phyloP scores from a whole-genome alignment of 345 rosid genomes.

The Triadica sebifera region DNA sequence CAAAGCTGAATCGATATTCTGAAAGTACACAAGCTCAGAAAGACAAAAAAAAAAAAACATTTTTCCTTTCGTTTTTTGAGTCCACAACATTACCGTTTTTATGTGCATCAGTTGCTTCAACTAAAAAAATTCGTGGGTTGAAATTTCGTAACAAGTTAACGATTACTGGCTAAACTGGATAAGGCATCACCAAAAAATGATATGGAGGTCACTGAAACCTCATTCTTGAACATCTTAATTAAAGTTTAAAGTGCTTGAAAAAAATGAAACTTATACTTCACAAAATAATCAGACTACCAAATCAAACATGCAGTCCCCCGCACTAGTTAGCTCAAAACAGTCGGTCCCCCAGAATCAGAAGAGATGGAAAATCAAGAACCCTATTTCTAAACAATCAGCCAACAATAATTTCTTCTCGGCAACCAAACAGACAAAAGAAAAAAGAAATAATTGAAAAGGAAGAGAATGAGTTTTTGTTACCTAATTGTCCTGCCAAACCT shows the following conservation, averaged over 20 bases:
- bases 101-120: neutral
- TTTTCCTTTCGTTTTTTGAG: neutral
- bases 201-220: neutral
- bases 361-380: constrained; percentile 1
- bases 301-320: neutral
- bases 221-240: neutral
- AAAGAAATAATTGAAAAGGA: neutral
- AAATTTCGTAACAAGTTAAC: neutral
- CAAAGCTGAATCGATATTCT: neutral
- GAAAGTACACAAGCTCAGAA: neutral
- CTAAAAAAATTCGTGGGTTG: neutral
- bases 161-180: neutral
- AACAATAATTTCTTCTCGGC: neutral
- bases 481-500: neutral
- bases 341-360: neutral
- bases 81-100: neutral
- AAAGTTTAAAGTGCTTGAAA: too few species aligned
- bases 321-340: neutral
- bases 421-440: neutral
- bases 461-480: neutral
- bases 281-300: neutral
- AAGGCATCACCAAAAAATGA: neutral
- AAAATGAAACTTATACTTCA: neutral
- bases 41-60: neutral
- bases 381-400: neutral